Evolutionary conservation across 345 rosid genomes (phyloP), one percentile per base, ranked within the genome.

Genomic region (Brassica rapa): DNA sequence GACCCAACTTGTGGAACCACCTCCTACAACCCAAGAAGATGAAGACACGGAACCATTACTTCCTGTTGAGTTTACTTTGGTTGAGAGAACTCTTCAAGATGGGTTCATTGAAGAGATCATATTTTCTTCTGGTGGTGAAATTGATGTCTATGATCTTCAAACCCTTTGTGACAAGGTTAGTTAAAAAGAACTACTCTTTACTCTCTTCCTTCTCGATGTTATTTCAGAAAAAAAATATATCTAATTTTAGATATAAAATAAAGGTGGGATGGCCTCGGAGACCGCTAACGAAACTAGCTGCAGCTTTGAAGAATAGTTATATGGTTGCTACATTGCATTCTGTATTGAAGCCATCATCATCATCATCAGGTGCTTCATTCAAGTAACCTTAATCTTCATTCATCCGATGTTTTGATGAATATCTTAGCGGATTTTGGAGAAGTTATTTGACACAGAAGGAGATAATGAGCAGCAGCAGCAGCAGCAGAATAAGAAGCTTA

Each of bases 361-460:
- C 53, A 46, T 14, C 64, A 32, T 30, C 82, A 87, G 93, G 96
- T 92, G 88, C 79, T 74, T 83, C 10, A 16, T 23, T 12, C 14
- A 8, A 66, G 55, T 66, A 30, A 32, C 16, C 55, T 46, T 41
- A 41, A 11, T n/a, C 56, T 51, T 51, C 56, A 15, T 5, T n/a
- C 21, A 14, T 51, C 16, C 15, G 21, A 79, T 80, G 82, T 83
- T 88, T 72, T 88, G 83, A 86, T 88, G 89, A 86, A 87, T 87
- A 84, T 89, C 93, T 90, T 92, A 92, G 93, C 89, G 89, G 89
- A 89, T 85, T 79, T 86, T 89, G 93, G 91, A 87, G 89, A 91
- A 91, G 97, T 88, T 89, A 83, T 89, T 89, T 91, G 89, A 88
- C 95, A 89, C 98, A 92, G 98, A 91, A 84, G 90, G 90, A 74